Evolutionary conservation across 163 green algal genomes (phyloP), one percentile per base, ranked within the genome.

Genomic region (Dunaliella salina): DNA sequence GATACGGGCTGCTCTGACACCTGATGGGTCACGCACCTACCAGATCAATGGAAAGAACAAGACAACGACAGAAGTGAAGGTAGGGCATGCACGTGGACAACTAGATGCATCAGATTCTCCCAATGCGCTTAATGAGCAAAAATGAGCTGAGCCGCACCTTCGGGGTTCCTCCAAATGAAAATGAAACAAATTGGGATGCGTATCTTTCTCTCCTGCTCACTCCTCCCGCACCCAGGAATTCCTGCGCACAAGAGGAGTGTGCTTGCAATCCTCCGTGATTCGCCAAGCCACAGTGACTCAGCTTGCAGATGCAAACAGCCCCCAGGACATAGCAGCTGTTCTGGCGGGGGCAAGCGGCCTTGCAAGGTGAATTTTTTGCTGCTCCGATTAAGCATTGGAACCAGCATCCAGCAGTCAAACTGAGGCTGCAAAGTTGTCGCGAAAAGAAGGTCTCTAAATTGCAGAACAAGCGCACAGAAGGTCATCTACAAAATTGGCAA

Each of bases 301-400:
- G 17, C 79, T 91, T 13, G 81, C 87, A 17, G 89, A 92, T 50
- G 63, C 33, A 83, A 92, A 92, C 86, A 85, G 87, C 91, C 40
- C 34, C 85, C 20, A 25, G 22, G 80, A 46, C 0, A 57, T 92
- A 34, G 82, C 87, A 33, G 84, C 78, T 0, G 84, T 92, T 32
- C 84, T 92, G 13, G 86, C 82, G 33, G 75, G n/a, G 33, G 89
- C 86, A 72, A 92, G 87, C 75, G 89, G 89, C 0, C 85, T 92
- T 78, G 83, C 33, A 30, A 81, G 84, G 57, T 89, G 24, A 50
- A 3, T 50, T 8, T 15, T 50, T 50, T 50, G 40, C 3, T 15
- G 40, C 40, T 50, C 8, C 4, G 40, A 15, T 50, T 50, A 50
- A 50, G 40, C 40, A 50, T 15, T 3, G 40, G 8, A 8, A 50